Evolutionary conservation across 1,139 yeast genomes (phyloP).

Genomic region (Groenewaldozyma auringiensis): DNA sequence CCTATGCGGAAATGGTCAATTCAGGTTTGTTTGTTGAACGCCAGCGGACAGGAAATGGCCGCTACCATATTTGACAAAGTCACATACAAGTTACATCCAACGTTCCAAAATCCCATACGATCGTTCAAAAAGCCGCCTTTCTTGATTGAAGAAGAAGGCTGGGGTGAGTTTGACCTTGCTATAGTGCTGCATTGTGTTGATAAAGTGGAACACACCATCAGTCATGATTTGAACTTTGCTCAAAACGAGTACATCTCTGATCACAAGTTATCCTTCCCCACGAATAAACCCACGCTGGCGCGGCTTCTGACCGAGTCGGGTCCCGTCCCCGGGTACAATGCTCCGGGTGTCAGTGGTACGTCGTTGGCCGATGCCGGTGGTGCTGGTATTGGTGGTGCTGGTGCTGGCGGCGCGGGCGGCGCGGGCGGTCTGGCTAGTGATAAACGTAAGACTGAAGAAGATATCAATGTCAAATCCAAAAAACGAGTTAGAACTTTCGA

Average conservation of each 20-base stretch:
- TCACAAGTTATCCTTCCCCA: conserved; percentile 68
- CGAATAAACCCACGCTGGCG: conserved; percentile 65
- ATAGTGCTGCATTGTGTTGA: conserved; percentile 73
- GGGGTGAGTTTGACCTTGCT: conserved; percentile 96
- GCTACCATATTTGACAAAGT: conserved; percentile 89
- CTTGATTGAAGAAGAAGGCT: conserved; percentile 84
- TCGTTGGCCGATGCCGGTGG: conserved; percentile 3
- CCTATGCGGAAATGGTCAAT: conserved; percentile 97
- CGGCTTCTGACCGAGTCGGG: conserved; percentile 76
- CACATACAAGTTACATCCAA: conserved; percentile 89
- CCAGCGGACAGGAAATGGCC: conserved; percentile 74
- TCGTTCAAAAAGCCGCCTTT: conserved; percentile 81
- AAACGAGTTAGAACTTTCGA: conserved; percentile 63
- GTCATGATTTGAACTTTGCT: conserved; percentile 83
- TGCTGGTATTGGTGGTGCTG: conserved; percentile 17
- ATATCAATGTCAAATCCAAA: conserved; percentile 25
- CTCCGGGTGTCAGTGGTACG: conserved; percentile 27
- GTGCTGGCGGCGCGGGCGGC: conserved; percentile 22
- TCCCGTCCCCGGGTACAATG: conserved; percentile 49
- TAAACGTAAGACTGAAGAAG: conserved; percentile 36
- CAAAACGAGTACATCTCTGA: conserved; percentile 71
- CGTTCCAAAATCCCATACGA: conserved; percentile 83
- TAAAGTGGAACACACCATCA: conserved; percentile 78
- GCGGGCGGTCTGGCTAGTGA: conserved; percentile 26
- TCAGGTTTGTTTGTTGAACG: conserved; percentile 65